Evolutionary conservation across 257 asterid genomes (phyloP).

Genomic region (Datura wrightii): DNA sequence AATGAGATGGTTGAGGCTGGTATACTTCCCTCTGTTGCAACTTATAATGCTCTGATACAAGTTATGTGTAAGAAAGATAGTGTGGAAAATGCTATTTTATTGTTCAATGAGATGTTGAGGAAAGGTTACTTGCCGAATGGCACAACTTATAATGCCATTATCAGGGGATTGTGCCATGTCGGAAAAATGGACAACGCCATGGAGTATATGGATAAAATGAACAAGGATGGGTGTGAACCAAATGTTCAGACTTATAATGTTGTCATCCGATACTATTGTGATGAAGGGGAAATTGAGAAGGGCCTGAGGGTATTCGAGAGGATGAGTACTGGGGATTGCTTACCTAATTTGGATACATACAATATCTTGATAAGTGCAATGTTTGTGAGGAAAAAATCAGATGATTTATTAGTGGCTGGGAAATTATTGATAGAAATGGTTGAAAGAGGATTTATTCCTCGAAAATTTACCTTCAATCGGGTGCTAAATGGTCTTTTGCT

Average conservation of each 20-base stretch:
- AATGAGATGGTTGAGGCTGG: constrained; percentile 85
- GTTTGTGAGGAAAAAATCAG: constrained; percentile 81
- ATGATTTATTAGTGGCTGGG: constrained; percentile 80
- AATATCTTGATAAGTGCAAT: constrained; percentile 79
- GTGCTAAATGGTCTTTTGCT: constrained; percentile 86
- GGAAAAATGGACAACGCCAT: constrained; percentile 71
- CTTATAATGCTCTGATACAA: constrained; percentile 85
- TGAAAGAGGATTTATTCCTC: constrained; percentile 81
- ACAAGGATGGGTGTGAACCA: constrained; percentile 66
- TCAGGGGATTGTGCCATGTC: constrained; percentile 83
- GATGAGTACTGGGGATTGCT: constrained; percentile 65
- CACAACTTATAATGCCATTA: constrained; percentile 69
- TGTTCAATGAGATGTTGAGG: constrained; percentile 74
- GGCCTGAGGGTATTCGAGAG: constrained; percentile 68
- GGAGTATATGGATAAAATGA: constrained; percentile 69
- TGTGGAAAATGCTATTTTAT: constrained; percentile 71
- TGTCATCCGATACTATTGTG: constrained; percentile 76
- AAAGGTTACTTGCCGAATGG: constrained; percentile 82
- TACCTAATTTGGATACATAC: constrained; percentile 90
- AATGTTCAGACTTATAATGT: constrained; percentile 79
- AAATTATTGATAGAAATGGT: constrained; percentile 84
- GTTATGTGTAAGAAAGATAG: constrained; percentile 86
- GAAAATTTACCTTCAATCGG: constrained; percentile 74
- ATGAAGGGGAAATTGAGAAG: constrained; percentile 80
- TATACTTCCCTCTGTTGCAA: constrained; percentile 84